Percentiles rank a stretch among this genome's conserved stretches.
These are phyloP conservation scores for Penicillium sp. DNA, from an alignment of 2,329 filamentous ascomycete genomes.

Conservation along the genomic window DNA sequence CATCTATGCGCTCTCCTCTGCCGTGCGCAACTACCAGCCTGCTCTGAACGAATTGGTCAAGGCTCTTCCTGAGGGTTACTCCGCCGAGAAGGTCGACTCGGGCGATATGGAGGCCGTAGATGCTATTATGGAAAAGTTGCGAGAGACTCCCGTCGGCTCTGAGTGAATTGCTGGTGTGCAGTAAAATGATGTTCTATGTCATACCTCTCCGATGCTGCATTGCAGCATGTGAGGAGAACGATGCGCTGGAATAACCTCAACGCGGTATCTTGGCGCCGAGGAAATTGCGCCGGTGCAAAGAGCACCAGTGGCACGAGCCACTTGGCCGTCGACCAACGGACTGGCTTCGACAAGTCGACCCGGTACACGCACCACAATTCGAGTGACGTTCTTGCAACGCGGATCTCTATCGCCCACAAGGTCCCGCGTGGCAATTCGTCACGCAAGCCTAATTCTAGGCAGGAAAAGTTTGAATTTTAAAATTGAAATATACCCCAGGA, in stretches of 20 bases:
- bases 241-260: not conserved
- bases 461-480: conserved; percentile 3
- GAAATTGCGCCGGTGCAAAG: not conserved
- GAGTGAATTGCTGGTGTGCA: conserved; percentile 18
- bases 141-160: conserved; percentile 43
- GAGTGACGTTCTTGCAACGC: not conserved
- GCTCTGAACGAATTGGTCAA: conserved; percentile 65
- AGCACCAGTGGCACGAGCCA: not conserved
- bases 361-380: not conserved
- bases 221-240: not conserved
- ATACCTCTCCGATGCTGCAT: not conserved
- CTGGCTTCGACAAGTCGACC: not conserved
- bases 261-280: not conserved
- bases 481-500: conserved; percentile 12
- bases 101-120: conserved; percentile 85
- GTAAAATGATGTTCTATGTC: not conserved
- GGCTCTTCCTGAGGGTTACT: conserved; percentile 60
- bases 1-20: conserved; percentile 81
- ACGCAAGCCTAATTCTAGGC: not conserved
- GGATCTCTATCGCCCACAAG: not conserved
- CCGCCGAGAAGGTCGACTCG: conserved; percentile 68
- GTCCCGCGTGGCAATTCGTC: not conserved
- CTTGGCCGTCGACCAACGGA: not conserved
- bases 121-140: conserved; percentile 66
- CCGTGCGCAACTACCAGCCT: conserved; percentile 84